Base-by-base conservation (phyloP, 1,139 yeast species). In the Hyphopichia pseudoburtonii region DNA sequence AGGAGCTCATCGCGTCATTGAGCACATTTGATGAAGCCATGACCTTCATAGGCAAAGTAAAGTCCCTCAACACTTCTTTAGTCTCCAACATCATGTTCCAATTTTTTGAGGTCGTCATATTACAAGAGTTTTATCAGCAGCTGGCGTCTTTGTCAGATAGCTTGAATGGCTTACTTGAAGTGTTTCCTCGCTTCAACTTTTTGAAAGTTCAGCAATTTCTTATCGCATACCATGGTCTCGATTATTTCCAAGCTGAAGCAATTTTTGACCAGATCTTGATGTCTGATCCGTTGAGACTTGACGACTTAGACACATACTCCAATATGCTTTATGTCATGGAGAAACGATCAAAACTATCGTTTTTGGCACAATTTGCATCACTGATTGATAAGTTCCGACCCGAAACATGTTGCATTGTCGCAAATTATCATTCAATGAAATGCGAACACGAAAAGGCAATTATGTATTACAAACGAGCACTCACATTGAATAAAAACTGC, bases 361-460 rank as follows among this genome's bases (percentile, higher is more conserved):
- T 78, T 50, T 62, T 94, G 36, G 97, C 97, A 1, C 97, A 89
- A 52, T 76, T 83, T 55, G 88, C 95, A 0, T 77, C 86, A 0
- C 79, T 80, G 38, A 79, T 90, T 17, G 97, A 94, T 61, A 83
- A 82, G 52, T 88, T 87, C 56, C 73, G 96, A 36, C 94, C 97
- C 0, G 98, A 94, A 57, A 87, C 97, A 1, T 90, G 97, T 58
- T 89, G 97, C 52, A 86, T 92, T 17, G 73, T 90, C 23, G 98
- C 97, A 6, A 92, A 94, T 57, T 92, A 88, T 61, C 92, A 90
- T 59, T 86, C 96, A 32, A 76, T 94, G 62, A 83, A 86, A 49
- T 86, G 90, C 39, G 96, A 92, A 52, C 98, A 92, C 57, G 97
- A 90, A 56, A 86, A 86, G 60, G 95, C 98, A 0, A 88, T 94